Evolutionary conservation across 2,329 filamentous ascomycete genomes (phyloP).

Genomic region (Fusarium fracticaudum): DNA sequence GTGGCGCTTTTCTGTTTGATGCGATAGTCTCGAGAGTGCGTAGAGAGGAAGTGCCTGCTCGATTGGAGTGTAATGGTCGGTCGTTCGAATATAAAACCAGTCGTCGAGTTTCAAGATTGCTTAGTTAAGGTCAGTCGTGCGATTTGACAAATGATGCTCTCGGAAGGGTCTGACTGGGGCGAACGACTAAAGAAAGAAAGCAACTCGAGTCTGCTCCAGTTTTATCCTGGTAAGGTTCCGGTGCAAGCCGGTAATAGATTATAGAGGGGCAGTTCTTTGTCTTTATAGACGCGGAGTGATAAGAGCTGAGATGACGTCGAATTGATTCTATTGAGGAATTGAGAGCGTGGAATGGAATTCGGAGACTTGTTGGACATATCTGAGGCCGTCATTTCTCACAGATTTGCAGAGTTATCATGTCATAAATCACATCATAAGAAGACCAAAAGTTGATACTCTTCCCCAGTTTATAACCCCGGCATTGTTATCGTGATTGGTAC

Average conservation of each 20-base stretch:
- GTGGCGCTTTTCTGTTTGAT: constrained; percentile 28
- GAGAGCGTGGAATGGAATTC: neutral
- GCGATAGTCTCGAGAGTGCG: neutral
- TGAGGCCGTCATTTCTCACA: neutral
- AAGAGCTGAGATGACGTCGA: constrained; percentile 34
- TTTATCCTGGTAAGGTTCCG: constrained; percentile 38
- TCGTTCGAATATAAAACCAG: neutral
- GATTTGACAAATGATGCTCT: constrained; percentile 35
- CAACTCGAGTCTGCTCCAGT: constrained; percentile 34
- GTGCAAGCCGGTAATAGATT: constrained; percentile 35
- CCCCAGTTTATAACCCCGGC: neutral
- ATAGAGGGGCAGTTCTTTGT: constrained; percentile 15
- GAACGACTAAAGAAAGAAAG: constrained; percentile 28
- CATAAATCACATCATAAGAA: neutral
- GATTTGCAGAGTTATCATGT: neutral
- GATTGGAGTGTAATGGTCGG: neutral
- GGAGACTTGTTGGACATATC: neutral
- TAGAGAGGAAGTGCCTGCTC: neutral
- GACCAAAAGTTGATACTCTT: neutral
- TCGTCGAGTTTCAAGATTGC: constrained; percentile 19
- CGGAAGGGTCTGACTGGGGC: constrained; percentile 20
- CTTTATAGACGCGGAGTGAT: constrained; percentile 6
- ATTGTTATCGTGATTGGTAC: neutral
- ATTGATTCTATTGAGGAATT: neutral
- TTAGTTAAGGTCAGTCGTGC: constrained; percentile 6